Evolutionary conservation across 805 yeast genomes (phyloP), one percentile per base, ranked within the genome.

Genomic region (Spathaspora gorwiae): DNA sequence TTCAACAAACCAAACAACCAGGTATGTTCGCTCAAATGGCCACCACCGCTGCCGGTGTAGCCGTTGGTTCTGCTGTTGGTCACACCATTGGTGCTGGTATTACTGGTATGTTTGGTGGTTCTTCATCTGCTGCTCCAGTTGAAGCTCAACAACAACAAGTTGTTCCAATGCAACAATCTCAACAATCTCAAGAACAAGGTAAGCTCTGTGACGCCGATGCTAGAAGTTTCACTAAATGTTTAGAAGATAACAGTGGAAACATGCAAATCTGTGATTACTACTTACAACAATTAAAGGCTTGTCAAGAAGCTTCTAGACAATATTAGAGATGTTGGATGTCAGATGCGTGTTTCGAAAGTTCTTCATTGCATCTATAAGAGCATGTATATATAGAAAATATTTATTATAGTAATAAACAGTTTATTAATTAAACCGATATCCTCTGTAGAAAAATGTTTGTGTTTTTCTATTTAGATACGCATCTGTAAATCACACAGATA

Each of bases 11-110:
- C 51, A 70, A 75, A 27, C 38, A 36, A 26, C 97, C 97, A 40
- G 97, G 98, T 59, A 59, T 92, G 64, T 90, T 92, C 60, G 87
- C 92, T 48, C 95, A 94, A 72, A 94, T 94, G 99, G 98, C 98
- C 35, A 77, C 95, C 40, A 94, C 99, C 40, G 99, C 99, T 45
- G 99, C 98, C 41, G 99, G 99, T 83, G 99, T 94, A 38, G 99
- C 98, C 44, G 97, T 94, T 46, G 99, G 99, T 59, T 88, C 97
- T 43, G 84, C 98, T 50, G 83, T 92, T 45, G 99, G 99, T 51
- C 99, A 94, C 77, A 89, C 97, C 35, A 55, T 92, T 47, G 97
- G 97, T 72, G 95, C 95, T 51, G 98, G 98, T 59, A 73, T 94
- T 57, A 83, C 96, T 42, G 78, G 88, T 42, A 70, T 94, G 79